phyloP scores from a whole-genome alignment of 2,329 filamentous ascomycete species.

The Trichoderma sp. region DNA sequence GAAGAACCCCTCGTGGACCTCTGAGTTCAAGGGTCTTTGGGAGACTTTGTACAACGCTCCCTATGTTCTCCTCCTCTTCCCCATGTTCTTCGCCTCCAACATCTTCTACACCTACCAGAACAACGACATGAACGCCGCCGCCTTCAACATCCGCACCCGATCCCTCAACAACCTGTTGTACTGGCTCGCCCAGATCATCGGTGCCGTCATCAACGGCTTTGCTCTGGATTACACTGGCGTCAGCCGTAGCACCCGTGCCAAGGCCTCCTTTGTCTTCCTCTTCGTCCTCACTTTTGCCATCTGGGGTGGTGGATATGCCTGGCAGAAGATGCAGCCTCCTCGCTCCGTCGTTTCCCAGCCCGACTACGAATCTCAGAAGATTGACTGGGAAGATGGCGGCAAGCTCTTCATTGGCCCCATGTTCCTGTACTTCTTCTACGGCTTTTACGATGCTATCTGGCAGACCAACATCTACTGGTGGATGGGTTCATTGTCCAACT shows the following conservation, averaged over 20 bases:
- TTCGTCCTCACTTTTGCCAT: slow-evolving; percentile 70
- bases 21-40: slow-evolving; percentile 72
- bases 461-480: slow-evolving; percentile 67
- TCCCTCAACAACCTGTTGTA: slow-evolving; percentile 54
- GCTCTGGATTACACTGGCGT: slow-evolving; percentile 65
- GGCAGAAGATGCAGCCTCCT: slow-evolving; percentile 60
- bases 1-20: slow-evolving; percentile 85
- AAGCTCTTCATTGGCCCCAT: slow-evolving; percentile 68
- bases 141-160: slow-evolving; percentile 55
- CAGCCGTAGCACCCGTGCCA: slow-evolving; percentile 70
- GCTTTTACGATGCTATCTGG: slow-evolving; percentile 85
- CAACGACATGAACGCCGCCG: slow-evolving; percentile 52
- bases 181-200: slow-evolving; percentile 57
- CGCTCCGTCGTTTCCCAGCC: slow-evolving; percentile 38
- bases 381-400: slow-evolving; percentile 65
- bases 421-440: slow-evolving; percentile 89
- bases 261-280: slow-evolving; percentile 62
- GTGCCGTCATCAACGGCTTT: slow-evolving; percentile 46
- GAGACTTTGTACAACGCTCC: slow-evolving; percentile 68
- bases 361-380: slow-evolving; percentile 25
- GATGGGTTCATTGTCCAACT: slow-evolving; percentile 93
- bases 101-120: slow-evolving; percentile 60
- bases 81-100: slow-evolving; percentile 55
- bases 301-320: slow-evolving; percentile 82
- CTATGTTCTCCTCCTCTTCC: slow-evolving; percentile 63